Base-by-base conservation (phyloP, 805 yeast genomes). In the Lipomyces kockii region DNA sequence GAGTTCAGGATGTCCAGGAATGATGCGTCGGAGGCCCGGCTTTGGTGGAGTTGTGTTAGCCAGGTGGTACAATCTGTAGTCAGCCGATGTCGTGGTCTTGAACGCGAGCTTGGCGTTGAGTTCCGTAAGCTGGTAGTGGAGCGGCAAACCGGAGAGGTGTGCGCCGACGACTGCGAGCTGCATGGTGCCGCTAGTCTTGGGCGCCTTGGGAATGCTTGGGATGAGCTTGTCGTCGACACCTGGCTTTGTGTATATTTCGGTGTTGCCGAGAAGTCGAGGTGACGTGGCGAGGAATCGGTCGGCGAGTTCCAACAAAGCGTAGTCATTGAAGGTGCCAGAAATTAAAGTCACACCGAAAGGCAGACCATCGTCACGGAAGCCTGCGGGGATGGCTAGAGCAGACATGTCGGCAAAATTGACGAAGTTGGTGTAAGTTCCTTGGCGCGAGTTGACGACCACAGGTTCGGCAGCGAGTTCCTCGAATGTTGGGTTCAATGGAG, bases 361-460 rank as follows among this genome's bases (percentile, higher is more conserved):
- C 72, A 94, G 79, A 3, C 97, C 97, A 78, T 94, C 98, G 1
- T 84, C 73, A 76, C 93, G 84, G 84, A 92, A 94, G 2, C 97
- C 97, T 29, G 89, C 90, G 32, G 99, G 98, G 64, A 94, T 83
- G 0, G 98, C 92, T 74, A 94, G 82, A 0, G 97, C 98, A 49
- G 96, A 89, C 82, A 93, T 79, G 76, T 94, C 98, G 2, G 97
- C 97, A 77, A 94, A 84, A 78, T 95, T 94, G 74, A 91, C 97
- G 78, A 95, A 95, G 80, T 94, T 94, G 37, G 98, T 94, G 89
- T 97, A 94, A n/a, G 97, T 92, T 39, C 99, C 99, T 81, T 95
- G 99, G 75, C 83, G 83, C 5, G 98, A 91, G 82, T 94, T 94
- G 74, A 92, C 86, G 58, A 82, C 78, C 37, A 95, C 82, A 3